Conservation (phyloP, 441 rosid species). For the Biscutella laevigata region DNA sequence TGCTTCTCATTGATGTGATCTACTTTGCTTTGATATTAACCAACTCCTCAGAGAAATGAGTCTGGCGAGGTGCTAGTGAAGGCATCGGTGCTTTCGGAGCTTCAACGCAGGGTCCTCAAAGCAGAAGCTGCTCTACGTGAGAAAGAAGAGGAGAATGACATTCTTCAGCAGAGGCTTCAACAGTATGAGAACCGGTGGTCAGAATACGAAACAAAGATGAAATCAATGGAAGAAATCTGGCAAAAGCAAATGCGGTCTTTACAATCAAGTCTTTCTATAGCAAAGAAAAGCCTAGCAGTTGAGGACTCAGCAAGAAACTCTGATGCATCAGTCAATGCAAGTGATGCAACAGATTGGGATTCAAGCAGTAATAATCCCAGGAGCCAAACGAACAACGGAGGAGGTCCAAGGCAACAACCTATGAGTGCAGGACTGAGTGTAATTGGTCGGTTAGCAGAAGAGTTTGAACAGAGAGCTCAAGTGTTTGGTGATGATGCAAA, state of each 20-base stretch:
- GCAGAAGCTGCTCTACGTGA: constrained; percentile 78
- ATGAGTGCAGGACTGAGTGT: constrained; percentile 76
- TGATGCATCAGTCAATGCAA: constrained; percentile 81
- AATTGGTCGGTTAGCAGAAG: constrained; percentile 82
- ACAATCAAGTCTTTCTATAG: constrained; percentile 93
- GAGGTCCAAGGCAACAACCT: constrained; percentile 47
- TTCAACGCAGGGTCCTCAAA: constrained; percentile 87
- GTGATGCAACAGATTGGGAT: constrained; percentile 77
- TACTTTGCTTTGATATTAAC: neutral
- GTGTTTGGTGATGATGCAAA: constrained; percentile 97
- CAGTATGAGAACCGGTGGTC: constrained; percentile 97
- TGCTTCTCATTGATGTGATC: neutral
- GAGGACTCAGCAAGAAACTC: constrained; percentile 84
- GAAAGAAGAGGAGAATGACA: constrained; percentile 95
- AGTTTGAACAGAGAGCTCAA: constrained; percentile 90
- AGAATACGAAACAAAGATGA: constrained; percentile 90
- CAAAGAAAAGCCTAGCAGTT: constrained; percentile 86
- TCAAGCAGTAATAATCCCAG: constrained; percentile 39
- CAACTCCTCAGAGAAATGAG: constrained; percentile 42
- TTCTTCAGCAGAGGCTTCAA: constrained; percentile 84
- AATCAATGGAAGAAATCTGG: constrained; percentile 99
- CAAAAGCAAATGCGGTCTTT: constrained; percentile 98
- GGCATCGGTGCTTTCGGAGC: constrained; percentile 78
- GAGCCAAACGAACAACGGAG: constrained; percentile 60
- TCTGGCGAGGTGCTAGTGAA: constrained; percentile 84